phyloP scores from a whole-genome alignment of 2,329 filamentous ascomycete genomes.

The Amesomyces nigricolor region DNA sequence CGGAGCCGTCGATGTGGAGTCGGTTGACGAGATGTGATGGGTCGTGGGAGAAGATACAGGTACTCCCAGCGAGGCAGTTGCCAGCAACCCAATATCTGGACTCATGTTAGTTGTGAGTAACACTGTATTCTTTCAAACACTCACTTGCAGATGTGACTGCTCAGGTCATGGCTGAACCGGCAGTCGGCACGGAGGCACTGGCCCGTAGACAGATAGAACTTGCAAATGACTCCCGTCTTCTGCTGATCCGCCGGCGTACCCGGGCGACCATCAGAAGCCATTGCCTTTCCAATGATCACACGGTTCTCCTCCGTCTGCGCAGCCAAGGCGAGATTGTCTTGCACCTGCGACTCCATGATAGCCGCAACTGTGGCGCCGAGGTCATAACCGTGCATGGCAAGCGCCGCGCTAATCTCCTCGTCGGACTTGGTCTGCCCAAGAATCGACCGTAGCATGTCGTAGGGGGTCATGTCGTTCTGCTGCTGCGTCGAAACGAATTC shows the following conservation, averaged over 20 bases:
- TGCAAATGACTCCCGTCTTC: constrained; percentile 87
- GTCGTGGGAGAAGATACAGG: constrained; percentile 96
- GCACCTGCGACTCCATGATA: constrained; percentile 82
- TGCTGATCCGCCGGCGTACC: constrained; percentile 69
- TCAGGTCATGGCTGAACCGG: constrained; percentile 93
- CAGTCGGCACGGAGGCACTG: constrained; percentile 94
- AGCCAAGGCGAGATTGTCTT: constrained; percentile 42
- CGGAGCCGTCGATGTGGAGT: constrained; percentile 65
- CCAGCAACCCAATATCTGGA: constrained; percentile 89
- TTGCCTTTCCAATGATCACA: constrained; percentile 76
- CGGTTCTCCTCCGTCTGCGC: constrained; percentile 36
- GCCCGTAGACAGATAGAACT: constrained; percentile 94
- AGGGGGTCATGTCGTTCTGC: constrained; percentile 89
- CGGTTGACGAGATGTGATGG: constrained; percentile 80
- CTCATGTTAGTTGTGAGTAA: not conserved
- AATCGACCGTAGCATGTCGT: constrained; percentile 95
- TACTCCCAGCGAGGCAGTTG: constrained; percentile 87
- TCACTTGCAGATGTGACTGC: constrained; percentile 96
- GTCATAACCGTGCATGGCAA: constrained; percentile 87
- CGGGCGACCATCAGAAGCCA: constrained; percentile 69
- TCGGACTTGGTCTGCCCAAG: constrained; percentile 83
- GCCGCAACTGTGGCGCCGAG: constrained; percentile 85
- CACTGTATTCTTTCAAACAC: constrained; percentile 35
- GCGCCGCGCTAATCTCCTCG: constrained; percentile 88
- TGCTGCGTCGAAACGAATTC: constrained; percentile 66